Percentiles rank a stretch among this genome's conserved stretches.
phyloP scores from a whole-genome alignment of 148 eudicot species.

The Vaccinium vitisidaea region DNA sequence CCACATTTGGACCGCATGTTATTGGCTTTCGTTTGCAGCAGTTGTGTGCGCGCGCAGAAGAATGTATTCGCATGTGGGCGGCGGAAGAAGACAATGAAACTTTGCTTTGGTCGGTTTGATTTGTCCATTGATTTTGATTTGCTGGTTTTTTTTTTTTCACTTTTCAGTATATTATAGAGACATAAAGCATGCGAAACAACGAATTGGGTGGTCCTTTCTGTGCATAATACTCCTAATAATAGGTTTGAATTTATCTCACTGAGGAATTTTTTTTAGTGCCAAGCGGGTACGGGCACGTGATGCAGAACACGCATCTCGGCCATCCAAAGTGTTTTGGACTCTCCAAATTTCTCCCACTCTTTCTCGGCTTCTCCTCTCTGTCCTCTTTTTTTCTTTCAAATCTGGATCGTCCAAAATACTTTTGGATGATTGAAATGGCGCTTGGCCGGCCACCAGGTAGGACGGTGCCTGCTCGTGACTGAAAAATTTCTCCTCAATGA shows the following conservation, averaged over 20 bases:
- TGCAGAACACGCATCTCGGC: too few relatives aligned
- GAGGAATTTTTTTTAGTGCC: too few relatives aligned
- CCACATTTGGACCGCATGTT: neutral
- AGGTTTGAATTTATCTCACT: neutral
- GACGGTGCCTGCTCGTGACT: too few relatives aligned
- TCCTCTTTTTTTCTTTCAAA: too few relatives aligned
- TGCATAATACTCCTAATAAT: neutral
- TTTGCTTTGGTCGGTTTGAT: constrained; percentile 13
- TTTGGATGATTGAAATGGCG: too few relatives aligned
- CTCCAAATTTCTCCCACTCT: too few relatives aligned
- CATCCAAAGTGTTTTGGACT: too few relatives aligned
- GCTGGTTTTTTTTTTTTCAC: neutral
- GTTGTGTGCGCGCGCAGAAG: neutral
- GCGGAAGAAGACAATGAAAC: constrained; percentile 11
- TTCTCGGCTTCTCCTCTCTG: too few relatives aligned
- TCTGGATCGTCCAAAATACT: too few relatives aligned
- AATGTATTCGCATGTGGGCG: constrained; percentile 8
- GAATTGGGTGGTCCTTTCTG: neutral
- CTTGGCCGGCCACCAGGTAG: too few relatives aligned
- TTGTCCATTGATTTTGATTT: neutral
- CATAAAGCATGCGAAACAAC: neutral
- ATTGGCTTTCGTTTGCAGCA: neutral
- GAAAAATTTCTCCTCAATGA: too few relatives aligned
- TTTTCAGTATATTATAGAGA: neutral
- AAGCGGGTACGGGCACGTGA: too few relatives aligned